Evolutionary conservation across 345 rosid species (phyloP).

Genomic region (Atalantia buxifolia): DNA sequence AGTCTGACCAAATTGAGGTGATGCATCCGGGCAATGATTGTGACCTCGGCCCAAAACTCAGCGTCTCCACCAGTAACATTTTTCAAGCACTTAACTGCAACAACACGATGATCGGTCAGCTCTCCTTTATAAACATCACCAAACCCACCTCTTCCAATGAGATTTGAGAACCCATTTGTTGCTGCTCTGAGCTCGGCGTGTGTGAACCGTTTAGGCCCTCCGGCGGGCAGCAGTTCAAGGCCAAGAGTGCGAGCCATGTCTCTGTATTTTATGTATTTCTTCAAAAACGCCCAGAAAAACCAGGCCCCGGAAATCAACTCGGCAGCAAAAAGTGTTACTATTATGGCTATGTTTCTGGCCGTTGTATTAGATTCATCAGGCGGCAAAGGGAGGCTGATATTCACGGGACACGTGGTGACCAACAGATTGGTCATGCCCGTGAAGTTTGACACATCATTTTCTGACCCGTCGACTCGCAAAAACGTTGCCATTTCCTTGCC

Average conservation of each 20-base stretch:
- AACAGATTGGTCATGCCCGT: slow-evolving; percentile 50
- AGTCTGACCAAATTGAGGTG: slow-evolving; percentile 63
- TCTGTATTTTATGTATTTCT: slow-evolving; percentile 62
- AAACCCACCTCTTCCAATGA: slow-evolving; percentile 62
- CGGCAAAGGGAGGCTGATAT: slow-evolving; percentile 52
- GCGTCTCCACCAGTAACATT: slow-evolving; percentile 54
- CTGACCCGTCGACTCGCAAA: slow-evolving; percentile 42
- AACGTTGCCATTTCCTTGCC: slow-evolving; percentile 43
- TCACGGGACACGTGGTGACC: slow-evolving; percentile 54
- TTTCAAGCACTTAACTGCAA: slow-evolving; percentile 67
- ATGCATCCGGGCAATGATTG: slow-evolving; percentile 66
- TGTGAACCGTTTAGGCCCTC: slow-evolving; percentile 62
- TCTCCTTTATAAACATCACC: slow-evolving; percentile 71
- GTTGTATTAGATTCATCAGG: slow-evolving; percentile 49
- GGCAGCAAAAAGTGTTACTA: slow-evolving; percentile 53
- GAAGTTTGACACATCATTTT: slow-evolving; percentile 34
- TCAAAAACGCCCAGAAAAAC: slow-evolving; percentile 61
- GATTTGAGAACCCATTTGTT: slow-evolving; percentile 43
- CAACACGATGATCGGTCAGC: slow-evolving; percentile 49
- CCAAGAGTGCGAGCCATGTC: slow-evolving; percentile 73
- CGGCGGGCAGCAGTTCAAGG: slow-evolving; percentile 61
- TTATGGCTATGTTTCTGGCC: slow-evolving; percentile 46
- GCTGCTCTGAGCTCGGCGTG: slow-evolving; percentile 56
- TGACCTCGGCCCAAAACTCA: slow-evolving; percentile 73
- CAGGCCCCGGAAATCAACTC: slow-evolving; percentile 55